Evolutionary conservation across 352 stramenopile species (phyloP), one percentile per base, ranked within the genome.

Genomic region (Pythium dissotocum): DNA sequence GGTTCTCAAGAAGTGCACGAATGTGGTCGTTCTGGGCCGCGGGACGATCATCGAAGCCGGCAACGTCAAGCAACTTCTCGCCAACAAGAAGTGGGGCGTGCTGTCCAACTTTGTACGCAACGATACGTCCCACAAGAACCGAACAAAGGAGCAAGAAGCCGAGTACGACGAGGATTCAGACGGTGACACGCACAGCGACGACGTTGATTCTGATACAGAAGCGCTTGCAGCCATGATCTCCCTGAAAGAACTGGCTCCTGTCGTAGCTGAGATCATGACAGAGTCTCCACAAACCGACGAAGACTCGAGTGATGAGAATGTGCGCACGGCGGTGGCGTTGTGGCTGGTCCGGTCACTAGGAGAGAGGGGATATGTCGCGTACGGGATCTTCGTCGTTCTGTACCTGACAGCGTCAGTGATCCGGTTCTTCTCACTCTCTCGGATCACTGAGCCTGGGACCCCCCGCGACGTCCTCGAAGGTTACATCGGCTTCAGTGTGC

Each of bases 311-410:
- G 80, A 91, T 33, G 82, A 93, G 49, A 79, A 90, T 77, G 80
- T 16, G 75, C 79, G 24, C 74, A 79, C n/a, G 72, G 80, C 81
- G 6, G 70, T 80, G 21, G 83, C 78, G 4, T 28, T 89, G 14
- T 98, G 94, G 93, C 77, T 99, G 5, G n/a, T 69, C 1, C 26
- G 97, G 87, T 14, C 91, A 91, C 62, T 98, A 89, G 90, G 91
- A 82, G 40, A 78, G 90, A 63, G 66, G 95, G 71, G 56, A 72
- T 14, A 61, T 70, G 6, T 71, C 74, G 49, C 76, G 75, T 63
- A 63, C 61, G 56, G 61, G 73, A 49, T 89, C 67, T 35, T 72
- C 80, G 42, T 77, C 80, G 21, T 10, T 13, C 26, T 69, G 10
- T 52, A 55, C n/a, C 8, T 69, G 16, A 5, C 36, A 4, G 24